Evolutionary conservation across 2,329 filamentous ascomycete species (phyloP).

Genomic region (Podosphaera fusca): DNA sequence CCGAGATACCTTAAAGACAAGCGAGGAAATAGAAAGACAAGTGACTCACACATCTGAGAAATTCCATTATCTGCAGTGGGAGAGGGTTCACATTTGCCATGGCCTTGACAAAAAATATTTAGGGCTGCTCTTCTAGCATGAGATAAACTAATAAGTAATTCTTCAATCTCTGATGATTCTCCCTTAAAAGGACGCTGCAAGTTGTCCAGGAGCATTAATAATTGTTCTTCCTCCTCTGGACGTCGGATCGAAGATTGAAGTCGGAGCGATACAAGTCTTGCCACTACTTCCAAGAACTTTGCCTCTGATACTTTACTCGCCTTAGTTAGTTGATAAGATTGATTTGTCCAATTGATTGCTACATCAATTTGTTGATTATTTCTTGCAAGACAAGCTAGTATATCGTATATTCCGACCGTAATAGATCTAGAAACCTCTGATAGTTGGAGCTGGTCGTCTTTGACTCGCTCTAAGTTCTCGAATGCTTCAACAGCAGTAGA

Average conservation of each 20-base stretch:
- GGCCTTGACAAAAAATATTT: conserved; percentile 19
- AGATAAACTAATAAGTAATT: conserved; percentile 33
- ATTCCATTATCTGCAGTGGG: conserved; percentile 6
- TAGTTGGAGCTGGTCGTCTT: conserved; percentile 6
- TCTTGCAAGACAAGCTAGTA: conserved; percentile 26
- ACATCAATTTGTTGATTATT: conserved; percentile 24
- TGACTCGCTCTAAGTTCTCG: conserved; percentile 6
- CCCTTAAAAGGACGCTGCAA: conserved; percentile 37
- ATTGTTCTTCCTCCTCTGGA: conserved; percentile 19
- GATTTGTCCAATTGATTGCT: conserved; percentile 30
- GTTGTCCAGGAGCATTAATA: conserved; percentile 26
- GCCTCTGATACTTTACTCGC: conserved; percentile 11
- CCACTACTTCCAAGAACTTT: conserved; percentile 24
- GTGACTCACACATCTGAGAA: conserved; percentile 25
- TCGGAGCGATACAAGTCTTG: conserved; percentile 30
- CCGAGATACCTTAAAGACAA: conserved; percentile 40
- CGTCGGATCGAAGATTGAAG: conserved; percentile 23
- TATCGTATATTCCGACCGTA: conserved; percentile 20
- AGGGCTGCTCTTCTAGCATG: conserved; percentile 30
- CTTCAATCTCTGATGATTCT: conserved; percentile 34
- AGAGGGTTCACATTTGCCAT: conserved; percentile 2
- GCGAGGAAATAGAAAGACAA: conserved; percentile 34
- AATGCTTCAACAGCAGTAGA: conserved; percentile 7
- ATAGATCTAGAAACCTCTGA: conserved; percentile 4
- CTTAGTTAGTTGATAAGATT: conserved; percentile 16